Base-by-base conservation (phyloP, 2,329 filamentous ascomycete species). In the Aspergillus fructus region DNA sequence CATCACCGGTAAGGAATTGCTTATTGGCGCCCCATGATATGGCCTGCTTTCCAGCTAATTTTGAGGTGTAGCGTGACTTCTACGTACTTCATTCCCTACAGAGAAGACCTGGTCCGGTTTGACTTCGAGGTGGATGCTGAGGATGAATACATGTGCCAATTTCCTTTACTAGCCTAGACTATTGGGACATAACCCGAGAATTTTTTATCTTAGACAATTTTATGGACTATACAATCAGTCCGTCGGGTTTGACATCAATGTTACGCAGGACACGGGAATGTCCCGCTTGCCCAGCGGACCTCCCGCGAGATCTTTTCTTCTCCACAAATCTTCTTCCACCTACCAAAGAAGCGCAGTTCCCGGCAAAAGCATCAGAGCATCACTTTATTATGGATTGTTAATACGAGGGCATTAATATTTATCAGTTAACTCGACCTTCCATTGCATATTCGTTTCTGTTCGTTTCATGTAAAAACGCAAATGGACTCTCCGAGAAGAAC, bases 61-160 rank as follows among this genome's bases (percentile, higher is more conserved):
- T 30, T 33, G 27, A 24, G 41, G 15, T 2, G 19, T 41, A 84
- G 82, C 50, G 80, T 84, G 0, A 84, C 81, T 0, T 78, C 73
- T 30, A 77, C 74, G 3, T 80, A 79, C 50, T 68, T 85, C 7
- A 82, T 78, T 68, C 82, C 82, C 0, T 84, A 75, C 62, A 79
- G 78, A 17, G 81, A 84, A 50, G 81, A 84, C 55, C 67, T 84
- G 1, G 74, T 75, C 15, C 71, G 82, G 17, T 84, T 83, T 62
- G 82, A 84, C 61, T 84, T 84, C 60, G 81, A 84, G 52, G 68
- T 71, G 1, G 68, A 70, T 27, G 53, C 50, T 5, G 64, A 55
- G 53, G 77, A 82, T 21, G 74, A 76, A 42, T 56, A 62, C 39
- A 60, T 65, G 58, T 65, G 62, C 19, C 37, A 46, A 3, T 64